Evolutionary conservation across 768 basidiomycete genomes (phyloP).

Genomic region (Nevesoporus exiguus): DNA sequence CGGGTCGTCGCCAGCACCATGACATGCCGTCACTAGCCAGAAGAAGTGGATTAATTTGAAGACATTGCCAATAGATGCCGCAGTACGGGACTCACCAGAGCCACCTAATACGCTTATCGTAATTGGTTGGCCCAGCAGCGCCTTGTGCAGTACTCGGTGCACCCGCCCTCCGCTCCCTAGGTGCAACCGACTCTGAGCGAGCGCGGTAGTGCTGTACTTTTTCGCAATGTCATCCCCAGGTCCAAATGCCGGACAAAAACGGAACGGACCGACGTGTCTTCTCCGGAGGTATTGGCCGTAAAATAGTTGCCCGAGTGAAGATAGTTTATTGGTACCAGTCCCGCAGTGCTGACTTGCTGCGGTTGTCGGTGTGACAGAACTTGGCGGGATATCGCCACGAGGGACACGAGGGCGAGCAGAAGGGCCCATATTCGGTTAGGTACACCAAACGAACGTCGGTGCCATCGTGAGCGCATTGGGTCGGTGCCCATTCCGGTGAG

Average conservation of each 20-base stretch:
- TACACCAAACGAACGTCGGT: constrained; percentile 57
- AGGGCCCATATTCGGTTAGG: constrained; percentile 70
- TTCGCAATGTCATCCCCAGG: constrained; percentile 74
- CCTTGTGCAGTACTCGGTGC: constrained; percentile 79
- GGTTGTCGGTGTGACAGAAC: constrained; percentile 38
- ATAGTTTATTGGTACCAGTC: constrained; percentile 76
- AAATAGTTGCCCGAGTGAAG: constrained; percentile 51
- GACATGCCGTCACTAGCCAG: constrained; percentile 82
- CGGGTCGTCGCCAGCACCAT: constrained; percentile 90
- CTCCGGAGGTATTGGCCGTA: constrained; percentile 35
- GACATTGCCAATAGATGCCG: background rate
- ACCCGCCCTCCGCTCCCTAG: constrained; percentile 78
- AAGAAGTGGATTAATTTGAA: background rate
- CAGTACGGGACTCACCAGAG: constrained; percentile 54
- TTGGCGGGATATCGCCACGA: constrained; percentile 56
- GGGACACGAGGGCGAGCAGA: constrained; percentile 48
- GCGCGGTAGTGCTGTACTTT: constrained; percentile 71
- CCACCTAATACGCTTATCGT: constrained; percentile 90
- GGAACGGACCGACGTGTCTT: constrained; percentile 61
- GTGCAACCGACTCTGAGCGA: constrained; percentile 75
- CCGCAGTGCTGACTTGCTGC: constrained; percentile 34
- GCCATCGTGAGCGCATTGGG: constrained; percentile 50
- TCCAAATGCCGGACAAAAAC: constrained; percentile 88
- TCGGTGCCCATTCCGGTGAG: constrained; percentile 44
- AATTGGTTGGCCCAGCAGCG: constrained; percentile 78